A percentile compares a stretch with the other conserved stretches of the same genome.
Conservation (phyloP, 768 basidiomycete species). For the Panellus pusillus region DNA sequence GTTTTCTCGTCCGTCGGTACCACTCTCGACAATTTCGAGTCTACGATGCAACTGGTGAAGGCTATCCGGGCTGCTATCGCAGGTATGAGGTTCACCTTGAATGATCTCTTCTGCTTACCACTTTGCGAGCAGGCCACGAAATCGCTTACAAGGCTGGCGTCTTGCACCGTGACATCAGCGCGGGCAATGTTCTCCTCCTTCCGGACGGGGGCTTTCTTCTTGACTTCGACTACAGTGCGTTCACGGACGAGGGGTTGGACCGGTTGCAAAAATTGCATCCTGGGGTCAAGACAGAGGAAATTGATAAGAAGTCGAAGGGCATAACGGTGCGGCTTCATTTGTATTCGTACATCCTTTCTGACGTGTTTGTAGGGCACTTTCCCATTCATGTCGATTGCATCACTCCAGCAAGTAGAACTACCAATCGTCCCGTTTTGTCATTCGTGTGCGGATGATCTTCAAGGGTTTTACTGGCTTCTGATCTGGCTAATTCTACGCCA, state of each 20-base stretch:
- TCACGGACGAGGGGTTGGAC: neutral
- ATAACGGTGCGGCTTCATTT: neutral
- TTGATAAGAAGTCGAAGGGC: slow-evolving; percentile 8
- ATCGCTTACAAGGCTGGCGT: slow-evolving; percentile 10
- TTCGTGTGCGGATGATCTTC: slow-evolving; percentile 5
- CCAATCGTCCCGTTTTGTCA: too few relatives aligned
- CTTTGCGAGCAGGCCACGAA: neutral
- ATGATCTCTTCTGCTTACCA: neutral
- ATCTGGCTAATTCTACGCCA: slow-evolving; percentile 11
- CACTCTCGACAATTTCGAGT: neutral
- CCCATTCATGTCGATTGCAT: slow-evolving; percentile 13
- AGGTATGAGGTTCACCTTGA: neutral
- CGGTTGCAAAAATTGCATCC: neutral
- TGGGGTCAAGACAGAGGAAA: neutral
- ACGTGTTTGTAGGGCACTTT: slow-evolving; percentile 6
- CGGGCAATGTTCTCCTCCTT: slow-evolving; percentile 9
- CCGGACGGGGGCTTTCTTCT: slow-evolving; percentile 3
- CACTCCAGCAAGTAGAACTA: neutral
- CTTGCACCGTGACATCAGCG: slow-evolving; percentile 15
- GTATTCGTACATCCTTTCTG: neutral
- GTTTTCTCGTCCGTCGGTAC: slow-evolving; percentile 10
- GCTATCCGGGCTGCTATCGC: neutral
- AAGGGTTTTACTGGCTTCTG: slow-evolving; percentile 11
- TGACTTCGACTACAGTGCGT: slow-evolving; percentile 15
- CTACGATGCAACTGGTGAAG: neutral